Base-by-base conservation (phyloP, 257 asterid species). In the Ilex asprella region DNA sequence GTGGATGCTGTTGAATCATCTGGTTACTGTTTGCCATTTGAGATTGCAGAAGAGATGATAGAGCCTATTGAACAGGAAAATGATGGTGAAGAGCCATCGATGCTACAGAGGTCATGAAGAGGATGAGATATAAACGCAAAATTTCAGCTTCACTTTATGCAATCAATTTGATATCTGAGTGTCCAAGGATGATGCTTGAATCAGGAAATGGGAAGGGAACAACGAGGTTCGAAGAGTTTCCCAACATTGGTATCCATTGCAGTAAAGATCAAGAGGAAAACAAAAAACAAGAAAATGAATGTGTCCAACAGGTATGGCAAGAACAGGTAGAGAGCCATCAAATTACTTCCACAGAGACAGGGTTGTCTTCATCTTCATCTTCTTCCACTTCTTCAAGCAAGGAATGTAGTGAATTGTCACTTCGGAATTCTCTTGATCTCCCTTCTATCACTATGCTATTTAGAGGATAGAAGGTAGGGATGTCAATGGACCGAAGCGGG, bases 361-460 rank as follows among this genome's bases (percentile, higher is more conserved):
- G 59, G 78, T 12, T 10, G 39, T 55, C 62, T 39, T 65, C 62
- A 10, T 56, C 47, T 4, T 46, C 59, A 12, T 30, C 53, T 57
- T 47, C 63, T 52, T 60, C 73, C 44, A n/a, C 41, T 57, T 47
- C 63, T 52, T 60, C 70, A 46, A 53, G 82, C 75, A 35, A 67
- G 5, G 84, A 75, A 66, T 43, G 79, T 75, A 44, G 58, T 57
- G 83, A 81, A 35, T 61, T 65, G 15, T 69, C 71, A 16, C 55
- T 77, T 10, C 71, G 82, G 86, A 77, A 58, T 59, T 80, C 81
- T 29, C 72, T 80, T 13, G 85, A 70, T 66, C 79, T 81, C 39
- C 76, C 80, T 30, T 58, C 83, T 12, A 75, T 77, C 5, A 72
- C 79, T 47, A 50, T 62, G 68, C 55, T 75, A 58, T 67, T 67